Evolutionary conservation across 1,284 basidiomycete genomes (phyloP), one percentile per base, ranked within the genome.

Genomic region (Marasmius sp.): DNA sequence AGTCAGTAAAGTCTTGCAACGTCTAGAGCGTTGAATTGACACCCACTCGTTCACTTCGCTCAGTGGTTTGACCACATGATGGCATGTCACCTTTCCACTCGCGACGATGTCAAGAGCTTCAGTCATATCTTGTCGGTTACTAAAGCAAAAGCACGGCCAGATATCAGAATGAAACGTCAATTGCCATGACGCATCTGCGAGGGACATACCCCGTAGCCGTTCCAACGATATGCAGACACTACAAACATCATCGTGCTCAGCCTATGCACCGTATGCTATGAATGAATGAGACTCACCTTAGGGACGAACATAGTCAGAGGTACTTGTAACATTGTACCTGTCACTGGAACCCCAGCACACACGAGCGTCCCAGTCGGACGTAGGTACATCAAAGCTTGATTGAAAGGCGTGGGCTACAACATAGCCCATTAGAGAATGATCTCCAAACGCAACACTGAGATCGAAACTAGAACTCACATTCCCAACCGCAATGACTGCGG

Each of bases 21-120:
- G 45, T 11, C 14, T 22, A 49, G 16, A 59, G 57, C 38, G 20
- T 16, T 57, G 33, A 38, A 39, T 58, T 14, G 54, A 53, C 1
- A 69, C 78, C 54, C 63, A 84, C 81, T 70, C 64, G 61, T 84
- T 82, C 56, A 90, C 70, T 50, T 83, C 79, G 8, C 75, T 75
- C 56, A 89, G 74, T 4, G 75, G 72, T 64, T 77, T 76, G 36
- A 84, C 69, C 62, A 79, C 74, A 66, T 79, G 82, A 52, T 79
- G 76, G 64, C 82, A 84, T 71, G 79, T 83, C 53, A 92, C 86
- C 65, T 88, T 86, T 6, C 88, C 88, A n/a, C 76, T 72, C 0
- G 85, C 85, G 9, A 84, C 90, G 61, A 91, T 77, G 16, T 81
- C 80, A 36, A 92, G 74, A 2, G 89, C 85, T 70, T 92, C 89